Base-by-base conservation (phyloP, 164 flowering plant genomes). In the Pachysandra terminalis region DNA sequence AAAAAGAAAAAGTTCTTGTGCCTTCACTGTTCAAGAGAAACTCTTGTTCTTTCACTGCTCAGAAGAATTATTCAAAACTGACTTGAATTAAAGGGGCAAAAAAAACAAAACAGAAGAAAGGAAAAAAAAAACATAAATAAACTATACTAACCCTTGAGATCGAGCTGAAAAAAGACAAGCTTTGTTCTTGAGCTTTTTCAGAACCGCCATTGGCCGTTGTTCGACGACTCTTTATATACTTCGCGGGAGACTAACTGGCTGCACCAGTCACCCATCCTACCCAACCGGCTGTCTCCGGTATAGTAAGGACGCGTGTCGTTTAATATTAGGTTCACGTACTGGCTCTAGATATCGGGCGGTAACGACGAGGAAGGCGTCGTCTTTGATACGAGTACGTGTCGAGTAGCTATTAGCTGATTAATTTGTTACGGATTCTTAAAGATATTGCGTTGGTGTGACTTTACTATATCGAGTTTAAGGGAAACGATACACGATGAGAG, bases 221-320 rank as follows among this genome's bases (percentile, higher is more conserved):
- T 51, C 17, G 69, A 56, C 57, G 67, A 27, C 21, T 41, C 66
- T 26, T 70, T 58, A 67, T 79, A 74, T 77, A 74, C 64, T 74
- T 69, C 68, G 80, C 79, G 79, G 81, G 80, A 81, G 58, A 83
- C 87, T 74, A 83, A 76, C 71, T 45, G 51, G 51, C 37, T 32
- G 37, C 37, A 32, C 37, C 37, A 7, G 37, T 32, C 37, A 7
- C 3, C 37, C n/a, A n/a, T n/a, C n/a, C n/a, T n/a, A n/a, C n/a
- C n/a, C n/a, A n/a, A n/a, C n/a, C n/a, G n/a, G n/a, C n/a, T n/a
- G n/a, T n/a, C n/a, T n/a, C n/a, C n/a, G n/a, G n/a, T n/a, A n/a
- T n/a, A n/a, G n/a, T n/a, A n/a, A n/a, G n/a, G n/a, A n/a, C n/a
- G n/a, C n/a, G n/a, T n/a, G n/a, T n/a, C n/a, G n/a, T n/a, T n/a